phyloP scores from a whole-genome alignment of 1,284 basidiomycete species.

The Moniliophthora roreri region DNA sequence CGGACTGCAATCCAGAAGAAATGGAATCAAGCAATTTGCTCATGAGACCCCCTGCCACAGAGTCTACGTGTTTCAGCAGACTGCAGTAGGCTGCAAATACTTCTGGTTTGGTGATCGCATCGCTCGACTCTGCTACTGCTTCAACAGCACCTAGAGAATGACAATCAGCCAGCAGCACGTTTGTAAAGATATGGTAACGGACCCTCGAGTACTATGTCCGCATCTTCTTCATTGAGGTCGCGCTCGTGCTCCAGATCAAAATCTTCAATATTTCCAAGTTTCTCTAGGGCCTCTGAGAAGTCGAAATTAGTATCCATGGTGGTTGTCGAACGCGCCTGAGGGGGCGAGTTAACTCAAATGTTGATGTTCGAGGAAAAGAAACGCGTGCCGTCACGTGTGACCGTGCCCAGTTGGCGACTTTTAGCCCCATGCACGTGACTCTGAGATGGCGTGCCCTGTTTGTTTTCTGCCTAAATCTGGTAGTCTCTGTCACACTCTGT shows the following conservation, averaged over 20 bases:
- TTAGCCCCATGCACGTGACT: no score
- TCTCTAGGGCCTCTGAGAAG: conserved; percentile 73
- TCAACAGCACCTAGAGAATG: conserved; percentile 66
- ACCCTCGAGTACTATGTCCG: conserved; percentile 52
- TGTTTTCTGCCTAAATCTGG: no score
- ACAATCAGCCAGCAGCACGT: not conserved
- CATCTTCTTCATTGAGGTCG: conserved; percentile 47
- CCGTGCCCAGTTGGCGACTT: no score
- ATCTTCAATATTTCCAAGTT: conserved; percentile 55
- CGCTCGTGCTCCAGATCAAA: conserved; percentile 68
- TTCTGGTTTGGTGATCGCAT: conserved; percentile 61
- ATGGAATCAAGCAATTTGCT: conserved; percentile 80
- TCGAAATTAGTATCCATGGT: conserved; percentile 50
- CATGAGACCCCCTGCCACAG: conserved; percentile 61
- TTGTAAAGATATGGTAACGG: conserved; percentile 15
- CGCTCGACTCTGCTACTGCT: conserved; percentile 69
- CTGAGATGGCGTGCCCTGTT: no score
- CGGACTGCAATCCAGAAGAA: conserved; percentile 65
- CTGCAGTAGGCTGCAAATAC: conserved; percentile 81
- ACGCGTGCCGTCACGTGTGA: no score
- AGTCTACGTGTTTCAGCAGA: conserved; percentile 69
- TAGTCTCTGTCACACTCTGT: no score
- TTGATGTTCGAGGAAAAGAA: no score
- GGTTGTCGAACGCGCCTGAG: no score
- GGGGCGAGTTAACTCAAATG: not conserved